A percentile compares a stretch with the other conserved stretches of the same genome.
Evolutionary conservation across 179 eudicot species (phyloP).

Genomic region (Monotropa hypopitys): DNA sequence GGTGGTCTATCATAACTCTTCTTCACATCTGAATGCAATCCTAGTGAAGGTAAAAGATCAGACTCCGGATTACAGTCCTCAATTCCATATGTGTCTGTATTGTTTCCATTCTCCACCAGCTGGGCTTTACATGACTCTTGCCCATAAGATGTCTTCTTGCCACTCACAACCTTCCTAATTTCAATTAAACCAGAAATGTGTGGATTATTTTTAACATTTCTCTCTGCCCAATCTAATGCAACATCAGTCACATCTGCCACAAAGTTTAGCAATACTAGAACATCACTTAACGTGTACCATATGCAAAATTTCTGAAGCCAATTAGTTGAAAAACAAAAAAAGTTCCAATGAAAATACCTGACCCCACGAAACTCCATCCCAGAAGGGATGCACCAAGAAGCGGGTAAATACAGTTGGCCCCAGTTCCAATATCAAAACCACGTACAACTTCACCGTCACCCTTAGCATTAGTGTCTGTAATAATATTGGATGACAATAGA

Average conservation of each 20-base stretch:
- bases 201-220: slow-evolving; percentile 65
- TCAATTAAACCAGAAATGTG: slow-evolving; percentile 64
- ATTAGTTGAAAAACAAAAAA: not conserved
- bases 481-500: slow-evolving; percentile 60
- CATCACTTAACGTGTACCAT: not conserved
- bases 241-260: slow-evolving; percentile 66
- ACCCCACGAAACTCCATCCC: slow-evolving; percentile 84
- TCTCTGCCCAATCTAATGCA: slow-evolving; percentile 83
- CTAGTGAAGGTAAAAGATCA: slow-evolving; percentile 3
- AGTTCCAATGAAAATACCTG: slow-evolving; percentile 34
- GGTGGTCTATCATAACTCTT: slow-evolving; percentile 47
- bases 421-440: slow-evolving; percentile 95
- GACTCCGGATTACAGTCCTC: slow-evolving; percentile 11
- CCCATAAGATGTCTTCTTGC: slow-evolving; percentile 4
- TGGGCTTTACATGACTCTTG: slow-evolving; percentile 12
- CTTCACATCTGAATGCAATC: slow-evolving; percentile 13
- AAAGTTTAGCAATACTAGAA: slow-evolving; percentile 6
- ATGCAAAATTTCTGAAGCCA: not conserved
- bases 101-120: slow-evolving; percentile 4
- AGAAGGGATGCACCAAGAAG: slow-evolving; percentile 88
- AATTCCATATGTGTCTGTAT: slow-evolving; percentile 6
- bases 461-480: slow-evolving; percentile 24
- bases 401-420: slow-evolving; percentile 92
- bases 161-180: slow-evolving; percentile 45
- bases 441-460: slow-evolving; percentile 33